Evolutionary conservation across 2,329 filamentous ascomycete genomes (phyloP), one percentile per base, ranked within the genome.

Genomic region (Sarocladium oryzae): DNA sequence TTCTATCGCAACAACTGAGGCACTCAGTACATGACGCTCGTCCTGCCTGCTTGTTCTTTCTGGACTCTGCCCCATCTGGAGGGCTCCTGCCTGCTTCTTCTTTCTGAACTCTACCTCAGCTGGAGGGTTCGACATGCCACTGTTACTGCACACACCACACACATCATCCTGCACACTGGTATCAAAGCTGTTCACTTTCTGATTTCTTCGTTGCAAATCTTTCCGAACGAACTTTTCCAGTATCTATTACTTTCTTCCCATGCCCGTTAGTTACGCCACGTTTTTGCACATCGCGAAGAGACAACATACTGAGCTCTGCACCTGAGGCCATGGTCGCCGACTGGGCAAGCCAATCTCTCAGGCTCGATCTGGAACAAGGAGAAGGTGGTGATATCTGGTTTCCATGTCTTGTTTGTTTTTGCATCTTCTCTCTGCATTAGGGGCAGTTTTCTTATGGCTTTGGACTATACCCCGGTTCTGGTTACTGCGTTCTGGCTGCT

Each of bases 391-490:
- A 37, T 37, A 15, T 37, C 7, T 15, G 35, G 16, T 15, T 8
- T 16, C n/a, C 16, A 15, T 32, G 28, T 30, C 28, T 30, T 30
- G 7, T 15, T 9, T 18, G 11, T n/a, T 18, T 16, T 37, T 18
- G 6, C 35, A 37, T 37, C n/a, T 37, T 18, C 35, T 7, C 35
- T 37, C 26, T 43, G 23, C 40, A 28, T 43, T 23, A 43, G 40
- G 40, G 40, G 40, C 21, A n/a, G 40, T 28, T 43, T 26, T 43
- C 21, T 43, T 43, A 43, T 43, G 40, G 21, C 21, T 43, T 43
- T 43, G 40, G 40, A 43, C 40, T 43, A 43, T 43, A 43, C 40
- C 40, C 40, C 40, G 23, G 40, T 43, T 43, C 40, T 43, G 40
- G 40, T 43, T 43, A 43, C n/a, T 43, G 21, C 40, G n/a, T 43